Evolutionary conservation across 257 asterid species (phyloP), one percentile per base, ranked within the genome.

Genomic region (Craterostigma plantagineum): DNA sequence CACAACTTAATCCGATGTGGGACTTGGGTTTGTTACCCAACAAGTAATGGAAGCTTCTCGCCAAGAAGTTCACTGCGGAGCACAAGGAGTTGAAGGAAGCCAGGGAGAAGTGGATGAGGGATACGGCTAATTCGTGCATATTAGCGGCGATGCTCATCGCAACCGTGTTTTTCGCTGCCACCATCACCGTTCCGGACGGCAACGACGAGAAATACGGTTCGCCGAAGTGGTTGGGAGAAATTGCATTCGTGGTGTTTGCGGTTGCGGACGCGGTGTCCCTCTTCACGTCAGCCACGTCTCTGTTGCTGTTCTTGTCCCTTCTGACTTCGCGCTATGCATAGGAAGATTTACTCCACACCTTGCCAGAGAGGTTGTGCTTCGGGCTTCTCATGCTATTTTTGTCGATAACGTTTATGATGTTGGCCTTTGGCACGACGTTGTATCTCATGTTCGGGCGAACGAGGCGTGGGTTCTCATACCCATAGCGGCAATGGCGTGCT

Each of bases 131-230:
- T 9, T 56, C 67, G 10, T 50, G 62, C 63, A 48, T 62, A 6
- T 57, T 61, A 8, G 63, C 67, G 1, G 62, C 63, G 11, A 44
- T 62, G 6, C 58, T 61, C 35, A 56, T 61, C 7, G 67, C 62
- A 10, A 55, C 67, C 7, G 63, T 61, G 7, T 62, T 52, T 35
- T 61, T 54, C 46, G 55, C 67, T 17, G 62, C 67, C 5, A 38
- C 58, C 11, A 55, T 61, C 11, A 56, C 62, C 44, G 59, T 61
- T 0, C 62, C 62, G 5, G 67, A 58, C 9, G 67, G 67, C 8
- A 61, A 18, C 38, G 10, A 18, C 39, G 12, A 7, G 12, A 10
- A 7, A 14, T 10, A 7, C 2, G 67, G 62, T 41, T 14, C 23
- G 3, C 67, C 67, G 0, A 35, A 27, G 1, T 61, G 55, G 50